Conservation (phyloP, 345 rosid genomes). For the Eucalyptus brandiana region DNA sequence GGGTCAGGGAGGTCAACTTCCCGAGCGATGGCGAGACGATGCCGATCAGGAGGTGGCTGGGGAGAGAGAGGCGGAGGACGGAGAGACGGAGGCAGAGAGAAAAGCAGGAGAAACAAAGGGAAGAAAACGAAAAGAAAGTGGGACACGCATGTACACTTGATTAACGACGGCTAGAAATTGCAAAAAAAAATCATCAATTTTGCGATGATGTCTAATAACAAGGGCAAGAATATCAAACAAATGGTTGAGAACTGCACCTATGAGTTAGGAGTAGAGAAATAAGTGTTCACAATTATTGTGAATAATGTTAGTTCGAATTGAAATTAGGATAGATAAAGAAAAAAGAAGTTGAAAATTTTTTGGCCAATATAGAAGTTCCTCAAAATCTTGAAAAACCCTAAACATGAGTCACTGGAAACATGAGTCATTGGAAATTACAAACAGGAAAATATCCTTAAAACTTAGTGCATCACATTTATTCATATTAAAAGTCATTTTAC, state of each 20-base stretch:
- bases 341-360: not conserved
- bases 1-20: conserved; percentile 26
- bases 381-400: not conserved
- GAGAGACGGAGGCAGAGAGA: not conserved
- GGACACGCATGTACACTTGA: not conserved
- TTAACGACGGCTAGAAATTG: no score
- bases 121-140: not conserved
- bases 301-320: not conserved
- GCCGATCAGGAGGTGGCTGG: conserved; percentile 38
- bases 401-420: not conserved
- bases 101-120: not conserved
- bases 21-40: conserved; percentile 25
- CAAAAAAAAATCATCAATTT: no score
- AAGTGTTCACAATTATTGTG: no score
- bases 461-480: not conserved
- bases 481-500: not conserved
- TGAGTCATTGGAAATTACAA: not conserved
- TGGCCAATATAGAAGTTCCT: not conserved
- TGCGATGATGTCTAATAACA: no score
- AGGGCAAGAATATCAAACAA: no score
- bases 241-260: no score
- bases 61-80: conserved; percentile 42
- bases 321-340: not conserved
- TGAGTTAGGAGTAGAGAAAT: no score
- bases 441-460: not conserved